These are phyloP conservation scores for Pleurotus giganteus DNA, from an alignment of 768 basidiomycete genomes.

Conservation along the genomic window DNA sequence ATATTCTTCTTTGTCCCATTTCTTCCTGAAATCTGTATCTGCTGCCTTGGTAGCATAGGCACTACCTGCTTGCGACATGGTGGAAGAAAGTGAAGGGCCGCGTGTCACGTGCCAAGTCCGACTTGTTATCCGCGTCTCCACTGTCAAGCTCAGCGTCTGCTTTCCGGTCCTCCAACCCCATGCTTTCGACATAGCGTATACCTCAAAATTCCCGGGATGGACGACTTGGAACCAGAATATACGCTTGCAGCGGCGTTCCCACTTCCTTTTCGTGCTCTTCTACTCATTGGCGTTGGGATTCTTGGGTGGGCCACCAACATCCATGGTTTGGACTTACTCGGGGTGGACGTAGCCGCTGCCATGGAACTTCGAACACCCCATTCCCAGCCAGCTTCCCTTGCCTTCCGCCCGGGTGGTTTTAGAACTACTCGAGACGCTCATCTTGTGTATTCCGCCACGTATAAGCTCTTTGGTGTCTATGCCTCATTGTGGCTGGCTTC, in stretches of 20 bases:
- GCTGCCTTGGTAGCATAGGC: conserved; percentile 43
- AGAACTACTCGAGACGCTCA: not conserved
- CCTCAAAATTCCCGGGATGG: conserved; percentile 9
- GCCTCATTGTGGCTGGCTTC: conserved; percentile 55
- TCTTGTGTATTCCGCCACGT: conserved; percentile 51
- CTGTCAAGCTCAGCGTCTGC: not conserved
- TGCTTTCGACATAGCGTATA: not conserved
- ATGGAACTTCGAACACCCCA: conserved; percentile 57
- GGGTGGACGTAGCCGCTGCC: conserved; percentile 69
- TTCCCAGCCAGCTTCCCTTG: conserved; percentile 29
- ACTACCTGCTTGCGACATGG: conserved; percentile 38
- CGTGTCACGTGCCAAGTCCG: conserved; percentile 8
- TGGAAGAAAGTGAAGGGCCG: not conserved
- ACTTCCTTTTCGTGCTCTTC: conserved; percentile 88
- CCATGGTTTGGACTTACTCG: conserved; percentile 72
- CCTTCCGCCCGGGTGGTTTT: not conserved
- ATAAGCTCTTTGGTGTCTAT: conserved; percentile 66
- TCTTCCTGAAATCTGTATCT: conserved; percentile 81
- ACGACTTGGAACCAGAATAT: conserved; percentile 32
- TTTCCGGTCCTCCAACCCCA: not conserved
- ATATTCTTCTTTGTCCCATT: conserved; percentile 95
- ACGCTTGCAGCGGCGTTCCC: conserved; percentile 66
- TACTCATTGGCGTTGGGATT: conserved; percentile 74
- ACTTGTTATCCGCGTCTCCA: too few relatives aligned
- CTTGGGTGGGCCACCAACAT: conserved; percentile 93